Evolutionary conservation across 371 early-diverging fungal genomes (phyloP).

Genomic region (Blyttiomyces sp.): DNA sequence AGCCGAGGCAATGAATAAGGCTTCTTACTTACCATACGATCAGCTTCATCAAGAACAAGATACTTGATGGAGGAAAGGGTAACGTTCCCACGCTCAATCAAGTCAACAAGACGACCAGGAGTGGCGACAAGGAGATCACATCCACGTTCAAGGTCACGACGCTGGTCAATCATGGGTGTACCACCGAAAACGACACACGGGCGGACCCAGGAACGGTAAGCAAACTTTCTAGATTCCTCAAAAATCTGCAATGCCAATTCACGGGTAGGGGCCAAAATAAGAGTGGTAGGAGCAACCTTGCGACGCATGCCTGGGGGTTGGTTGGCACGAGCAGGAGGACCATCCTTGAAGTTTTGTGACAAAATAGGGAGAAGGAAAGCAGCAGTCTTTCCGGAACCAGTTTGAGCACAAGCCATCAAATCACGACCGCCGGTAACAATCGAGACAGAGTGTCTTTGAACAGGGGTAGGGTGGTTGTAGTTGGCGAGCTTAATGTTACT

Average conservation of each 20-base stretch:
- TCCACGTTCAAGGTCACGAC: slow-evolving; percentile 49
- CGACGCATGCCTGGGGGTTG: slow-evolving; percentile 13
- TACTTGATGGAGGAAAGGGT: slow-evolving; percentile 76
- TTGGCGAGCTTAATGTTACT: slow-evolving; percentile 88
- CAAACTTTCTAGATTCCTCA: slow-evolving; percentile 77
- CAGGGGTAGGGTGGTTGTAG: slow-evolving; percentile 93
- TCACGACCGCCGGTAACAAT: slow-evolving; percentile 74
- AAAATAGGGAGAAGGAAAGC: slow-evolving; percentile 64
- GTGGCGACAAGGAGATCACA: slow-evolving; percentile 80
- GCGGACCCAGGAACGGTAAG: slow-evolving; percentile 60
- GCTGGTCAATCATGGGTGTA: slow-evolving; percentile 46
- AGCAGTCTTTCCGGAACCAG: slow-evolving; percentile 71
- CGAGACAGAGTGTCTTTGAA: slow-evolving; percentile 90
- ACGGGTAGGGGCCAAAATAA: slow-evolving; percentile 77
- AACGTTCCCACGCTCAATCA: slow-evolving; percentile 88
- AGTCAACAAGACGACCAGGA: slow-evolving; percentile 95
- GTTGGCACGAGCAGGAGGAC: slow-evolving; percentile 39
- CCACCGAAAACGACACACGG: slow-evolving; percentile 63
- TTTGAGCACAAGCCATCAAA: slow-evolving; percentile 88
- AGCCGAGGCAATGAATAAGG: slow-evolving; percentile 66
- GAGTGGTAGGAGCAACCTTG: slow-evolving; percentile 39
- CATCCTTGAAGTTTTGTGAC: slow-evolving; percentile 49
- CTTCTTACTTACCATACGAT: slow-evolving; percentile 97
- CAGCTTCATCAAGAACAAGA: slow-evolving; percentile 98
- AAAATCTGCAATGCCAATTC: slow-evolving; percentile 93